These are phyloP conservation scores for Yarrowia sp. DNA, from an alignment of 805 yeast species.

Conservation along the genomic window DNA sequence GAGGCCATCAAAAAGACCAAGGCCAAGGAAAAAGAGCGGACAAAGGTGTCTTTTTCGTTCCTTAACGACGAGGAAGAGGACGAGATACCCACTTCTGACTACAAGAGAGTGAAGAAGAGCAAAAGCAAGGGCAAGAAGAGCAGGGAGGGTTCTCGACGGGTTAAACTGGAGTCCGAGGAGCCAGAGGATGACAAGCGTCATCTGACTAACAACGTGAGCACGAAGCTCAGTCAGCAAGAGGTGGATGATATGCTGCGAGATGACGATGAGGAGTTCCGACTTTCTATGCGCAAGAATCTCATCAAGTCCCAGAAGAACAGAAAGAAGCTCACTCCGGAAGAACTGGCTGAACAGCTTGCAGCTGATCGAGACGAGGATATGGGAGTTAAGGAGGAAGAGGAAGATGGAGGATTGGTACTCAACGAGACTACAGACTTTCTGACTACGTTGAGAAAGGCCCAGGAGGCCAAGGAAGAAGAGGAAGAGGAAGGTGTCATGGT, in stretches of 20 bases:
- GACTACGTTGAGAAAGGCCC: slow-evolving; percentile 29
- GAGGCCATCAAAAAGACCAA: slow-evolving; percentile 22
- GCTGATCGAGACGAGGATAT: slow-evolving; percentile 34
- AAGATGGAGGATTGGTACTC: slow-evolving; percentile 37
- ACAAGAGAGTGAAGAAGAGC: slow-evolving; percentile 36
- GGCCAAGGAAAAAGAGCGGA: slow-evolving; percentile 29
- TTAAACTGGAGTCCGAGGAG: slow-evolving; percentile 41
- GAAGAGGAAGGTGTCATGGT: slow-evolving; percentile 23
- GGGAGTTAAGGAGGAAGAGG: slow-evolving; percentile 22
- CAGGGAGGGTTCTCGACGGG: slow-evolving; percentile 42
- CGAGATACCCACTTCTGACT: slow-evolving; percentile 33
- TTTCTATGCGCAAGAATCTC: slow-evolving; percentile 33
- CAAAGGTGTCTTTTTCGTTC: slow-evolving; percentile 32
- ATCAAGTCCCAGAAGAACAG: slow-evolving; percentile 33
- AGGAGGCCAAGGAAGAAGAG: slow-evolving; percentile 11
- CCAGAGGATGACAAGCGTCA: slow-evolving; percentile 31
- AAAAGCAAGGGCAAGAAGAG: slow-evolving; percentile 47
- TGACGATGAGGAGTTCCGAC: slow-evolving; percentile 42
- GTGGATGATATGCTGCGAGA: slow-evolving; percentile 37
- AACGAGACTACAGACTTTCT: slow-evolving; percentile 47
- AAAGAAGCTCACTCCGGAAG: slow-evolving; percentile 31
- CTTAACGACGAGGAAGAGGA: slow-evolving; percentile 29
- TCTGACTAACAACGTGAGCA: slow-evolving; percentile 8
- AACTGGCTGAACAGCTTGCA: slow-evolving; percentile 42
- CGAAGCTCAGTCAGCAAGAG: slow-evolving; percentile 35